Evolutionary conservation across 306 rosid species (phyloP).

Genomic region (Quercus agrifolia): DNA sequence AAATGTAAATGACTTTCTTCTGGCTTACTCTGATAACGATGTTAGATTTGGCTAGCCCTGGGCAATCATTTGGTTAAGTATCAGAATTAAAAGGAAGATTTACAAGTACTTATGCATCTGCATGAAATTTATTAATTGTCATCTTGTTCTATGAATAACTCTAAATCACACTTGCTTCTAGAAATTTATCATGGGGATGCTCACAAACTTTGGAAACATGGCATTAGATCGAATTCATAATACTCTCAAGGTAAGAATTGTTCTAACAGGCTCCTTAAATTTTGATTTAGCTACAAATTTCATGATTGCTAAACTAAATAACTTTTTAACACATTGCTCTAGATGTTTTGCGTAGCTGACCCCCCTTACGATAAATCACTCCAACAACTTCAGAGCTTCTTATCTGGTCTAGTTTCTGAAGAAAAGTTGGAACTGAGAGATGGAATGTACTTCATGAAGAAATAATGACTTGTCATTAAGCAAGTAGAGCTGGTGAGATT

Average conservation of each 20-base stretch:
- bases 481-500: slow-evolving; percentile 21
- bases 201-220: slow-evolving; percentile 94
- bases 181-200: slow-evolving; percentile 97
- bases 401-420: slow-evolving; percentile 79
- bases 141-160: background rate
- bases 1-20: background rate
- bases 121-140: background rate
- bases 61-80: background rate
- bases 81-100: background rate
- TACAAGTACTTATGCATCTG: background rate
- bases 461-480: slow-evolving; percentile 29
- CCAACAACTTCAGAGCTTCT: slow-evolving; percentile 85
- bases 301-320: slow-evolving; percentile 6
- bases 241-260: slow-evolving; percentile 79
- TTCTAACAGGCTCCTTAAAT: background rate
- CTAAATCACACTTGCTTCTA: slow-evolving; percentile 31
- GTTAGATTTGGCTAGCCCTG: background rate
- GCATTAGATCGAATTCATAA: slow-evolving; percentile 89
- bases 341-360: slow-evolving; percentile 95
- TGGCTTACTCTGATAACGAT: background rate
- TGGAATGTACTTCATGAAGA: slow-evolving; percentile 75
- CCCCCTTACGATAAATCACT: slow-evolving; percentile 89
- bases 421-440: slow-evolving; percentile 84
- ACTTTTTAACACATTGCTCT: slow-evolving; percentile 12
- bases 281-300: background rate